A percentile compares a stretch with the other conserved stretches of the same genome.
Evolutionary conservation across 768 basidiomycete species (phyloP).

Genomic region (Mycena chlorophos): DNA sequence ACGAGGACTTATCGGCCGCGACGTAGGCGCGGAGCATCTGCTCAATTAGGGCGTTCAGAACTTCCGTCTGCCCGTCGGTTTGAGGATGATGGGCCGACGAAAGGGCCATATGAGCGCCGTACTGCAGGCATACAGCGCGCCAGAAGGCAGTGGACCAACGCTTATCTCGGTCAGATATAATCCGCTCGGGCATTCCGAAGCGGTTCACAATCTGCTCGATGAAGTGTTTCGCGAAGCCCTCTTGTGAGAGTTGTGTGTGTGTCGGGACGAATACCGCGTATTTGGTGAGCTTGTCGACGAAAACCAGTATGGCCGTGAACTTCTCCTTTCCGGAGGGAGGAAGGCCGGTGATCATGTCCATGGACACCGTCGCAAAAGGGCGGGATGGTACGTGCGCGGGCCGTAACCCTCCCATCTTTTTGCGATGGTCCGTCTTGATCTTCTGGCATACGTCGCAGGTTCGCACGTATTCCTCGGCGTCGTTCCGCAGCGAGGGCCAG

Average conservation of each 20-base stretch:
- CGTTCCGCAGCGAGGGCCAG: background rate
- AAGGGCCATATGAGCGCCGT: background rate
- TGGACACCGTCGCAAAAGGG: background rate
- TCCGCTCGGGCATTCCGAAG: conserved; percentile 4
- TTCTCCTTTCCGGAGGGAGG: conserved; percentile 19
- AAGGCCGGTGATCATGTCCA: background rate
- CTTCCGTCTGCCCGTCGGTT: too few species aligned
- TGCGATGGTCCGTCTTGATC: too few species aligned
- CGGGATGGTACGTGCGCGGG: background rate
- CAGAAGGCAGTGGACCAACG: conserved; percentile 21
- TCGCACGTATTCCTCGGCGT: background rate
- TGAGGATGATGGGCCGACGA: conserved; percentile 38
- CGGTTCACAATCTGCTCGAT: background rate
- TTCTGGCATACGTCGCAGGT: too few species aligned
- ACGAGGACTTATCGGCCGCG: too few species aligned
- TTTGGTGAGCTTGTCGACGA: too few species aligned
- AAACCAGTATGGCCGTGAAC: conserved; percentile 22
- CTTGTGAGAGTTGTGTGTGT: background rate
- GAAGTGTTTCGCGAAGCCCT: conserved; percentile 2
- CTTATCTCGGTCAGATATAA: conserved; percentile 14
- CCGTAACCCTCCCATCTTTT: background rate
- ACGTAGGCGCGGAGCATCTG: too few species aligned
- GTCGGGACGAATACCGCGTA: conserved; percentile 35
- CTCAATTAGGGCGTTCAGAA: conserved; percentile 30
- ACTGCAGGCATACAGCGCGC: background rate